Percentiles rank a stretch among this genome's conserved stretches.
Evolutionary conservation across 345 rosid species (phyloP).

Genomic region (Alliaria petiolata): DNA sequence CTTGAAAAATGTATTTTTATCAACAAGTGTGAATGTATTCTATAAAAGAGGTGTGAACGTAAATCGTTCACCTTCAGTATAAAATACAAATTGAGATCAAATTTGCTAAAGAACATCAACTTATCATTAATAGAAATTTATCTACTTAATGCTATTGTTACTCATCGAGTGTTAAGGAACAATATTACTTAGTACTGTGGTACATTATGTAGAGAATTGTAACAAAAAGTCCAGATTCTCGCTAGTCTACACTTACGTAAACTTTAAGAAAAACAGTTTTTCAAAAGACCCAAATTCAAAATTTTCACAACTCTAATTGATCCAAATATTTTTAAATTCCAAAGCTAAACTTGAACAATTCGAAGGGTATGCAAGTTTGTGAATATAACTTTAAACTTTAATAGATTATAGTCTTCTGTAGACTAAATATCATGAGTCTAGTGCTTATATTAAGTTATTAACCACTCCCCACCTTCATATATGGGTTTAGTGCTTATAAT

Average conservation of each 20-base stretch:
- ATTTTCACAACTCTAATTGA: not conserved
- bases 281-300: not conserved
- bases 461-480: too few species aligned
- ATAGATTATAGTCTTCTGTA: not conserved
- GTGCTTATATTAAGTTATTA: too few species aligned
- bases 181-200: not conserved
- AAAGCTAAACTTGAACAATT: too few species aligned
- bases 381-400: not conserved
- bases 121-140: slow-evolving; percentile 10
- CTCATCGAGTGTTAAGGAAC: not conserved
- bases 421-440: not conserved
- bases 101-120: slow-evolving; percentile 8
- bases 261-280: not conserved
- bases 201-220: not conserved
- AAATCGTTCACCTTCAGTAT: not conserved
- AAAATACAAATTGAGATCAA: not conserved
- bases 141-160: slow-evolving; percentile 2
- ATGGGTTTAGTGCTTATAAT: not conserved
- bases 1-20: not conserved
- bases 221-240: not conserved
- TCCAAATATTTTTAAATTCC: not conserved
- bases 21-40: slow-evolving; percentile 24
- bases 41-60: slow-evolving; percentile 19
- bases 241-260: not conserved
- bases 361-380: too few species aligned